Base-by-base conservation (phyloP, 2,329 filamentous ascomycete species). In the Ciborinia camelliae region DNA sequence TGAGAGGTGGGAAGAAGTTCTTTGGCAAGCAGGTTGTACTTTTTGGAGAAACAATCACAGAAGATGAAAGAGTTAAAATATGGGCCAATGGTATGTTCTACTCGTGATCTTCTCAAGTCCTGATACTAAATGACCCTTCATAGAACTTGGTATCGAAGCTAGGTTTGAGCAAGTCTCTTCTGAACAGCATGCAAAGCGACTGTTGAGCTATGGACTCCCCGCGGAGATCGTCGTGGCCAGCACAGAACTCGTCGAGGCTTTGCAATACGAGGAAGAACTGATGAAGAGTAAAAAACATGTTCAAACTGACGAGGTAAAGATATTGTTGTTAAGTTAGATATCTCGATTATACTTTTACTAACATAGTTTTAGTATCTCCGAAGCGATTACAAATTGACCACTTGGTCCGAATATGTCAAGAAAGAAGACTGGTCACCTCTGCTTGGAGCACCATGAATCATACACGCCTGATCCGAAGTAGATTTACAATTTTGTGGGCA, bases 191-290 rank as follows among this genome's bases (percentile, higher is more conserved):
- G 39, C 41, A 26, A 15, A 57, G 23, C n/a, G 28, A 45, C 20
- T 57, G 18, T 53, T 39, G 23, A 54, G 30, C 6, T 28, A 57
- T n/a, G 9, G 30, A 3, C 20, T 55, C 18, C 39, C 39, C 5
- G 1, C 51, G 18, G 18, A 47, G 15, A 30, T 30, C 7, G 39
- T 39, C 26, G 43, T 45, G 20, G 41, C 39, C 28, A 47, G 48
- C 30, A 63, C 60, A 54, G 50, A 63, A 14, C 39, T 48, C 15
- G n/a, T 55, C 18, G 30, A 55, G 41, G 51, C 39, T 18, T 63
- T 48, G 39, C 28, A 47, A 26, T 48, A 45, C 30, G 41, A 48
- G 7, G 15, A 47, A 41, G 15, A 47, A 5, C 15, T 45, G 20
- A 47, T 48, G 61, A 57, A 32, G 15, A 28, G 30, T 5, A 35